Conservation (phyloP, 2,329 filamentous ascomycete genomes). For the Penicillium sumatraense region DNA sequence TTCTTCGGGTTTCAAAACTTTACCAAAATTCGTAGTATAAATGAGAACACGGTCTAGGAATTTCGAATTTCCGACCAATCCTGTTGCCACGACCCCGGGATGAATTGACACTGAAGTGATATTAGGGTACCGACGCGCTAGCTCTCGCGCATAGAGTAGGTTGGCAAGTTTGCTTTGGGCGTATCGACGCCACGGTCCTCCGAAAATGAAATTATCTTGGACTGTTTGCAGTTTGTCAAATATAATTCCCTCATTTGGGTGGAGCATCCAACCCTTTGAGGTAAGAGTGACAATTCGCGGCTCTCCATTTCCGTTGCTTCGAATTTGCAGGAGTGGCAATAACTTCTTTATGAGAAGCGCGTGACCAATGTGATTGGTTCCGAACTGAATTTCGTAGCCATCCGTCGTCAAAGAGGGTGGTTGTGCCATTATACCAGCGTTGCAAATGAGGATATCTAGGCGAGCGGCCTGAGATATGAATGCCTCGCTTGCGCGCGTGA, state of each 20-base stretch:
- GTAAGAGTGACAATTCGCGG: slow-evolving; percentile 30
- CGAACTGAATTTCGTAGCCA: slow-evolving; percentile 57
- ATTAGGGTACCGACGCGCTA: slow-evolving; percentile 44
- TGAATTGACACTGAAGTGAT: slow-evolving; percentile 45
- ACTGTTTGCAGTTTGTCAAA: slow-evolving; percentile 18
- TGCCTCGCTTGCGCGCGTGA: slow-evolving; percentile 46
- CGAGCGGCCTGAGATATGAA: slow-evolving; percentile 41
- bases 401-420: slow-evolving; percentile 46
- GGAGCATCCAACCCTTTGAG: slow-evolving; percentile 18
- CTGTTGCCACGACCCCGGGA: slow-evolving; percentile 48
- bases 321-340: slow-evolving; percentile 26
- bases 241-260: slow-evolving; percentile 17
- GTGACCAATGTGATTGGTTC: slow-evolving; percentile 57
- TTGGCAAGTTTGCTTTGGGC: slow-evolving; percentile 57
- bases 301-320: slow-evolving; percentile 16
- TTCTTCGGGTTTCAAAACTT: slow-evolving; percentile 33
- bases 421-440: slow-evolving; percentile 52
- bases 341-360: slow-evolving; percentile 50
- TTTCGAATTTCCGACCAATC: slow-evolving; percentile 31
- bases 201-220: slow-evolving; percentile 10
- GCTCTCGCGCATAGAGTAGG: slow-evolving; percentile 47
- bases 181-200: slow-evolving; percentile 42
- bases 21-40: slow-evolving; percentile 12
- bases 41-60: slow-evolving; percentile 14
- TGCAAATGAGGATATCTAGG: slow-evolving; percentile 53